Conservation (phyloP, 78 protist species). For the Bigelowiella natans region DNA sequence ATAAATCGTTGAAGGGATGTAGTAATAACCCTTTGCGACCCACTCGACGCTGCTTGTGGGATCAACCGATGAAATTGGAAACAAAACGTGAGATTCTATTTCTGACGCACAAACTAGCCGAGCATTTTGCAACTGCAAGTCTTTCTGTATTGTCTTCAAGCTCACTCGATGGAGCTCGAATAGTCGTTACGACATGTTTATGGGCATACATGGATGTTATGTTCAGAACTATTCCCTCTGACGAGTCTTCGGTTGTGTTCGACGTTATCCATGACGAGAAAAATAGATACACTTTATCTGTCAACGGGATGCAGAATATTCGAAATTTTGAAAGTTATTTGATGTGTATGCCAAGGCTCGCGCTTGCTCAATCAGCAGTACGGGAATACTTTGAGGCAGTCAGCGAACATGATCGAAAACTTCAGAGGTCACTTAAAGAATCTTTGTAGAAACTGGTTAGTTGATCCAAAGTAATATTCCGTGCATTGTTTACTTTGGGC, state of each 20-base stretch:
- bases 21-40: neutral
- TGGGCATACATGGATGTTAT: too few species aligned
- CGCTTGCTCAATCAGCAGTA: neutral
- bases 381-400: too few species aligned
- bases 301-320: constrained; percentile 12
- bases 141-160: neutral
- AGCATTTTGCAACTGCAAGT: constrained; percentile 3
- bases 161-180: constrained; percentile 14
- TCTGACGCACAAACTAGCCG: neutral
- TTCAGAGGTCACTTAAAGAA: too few species aligned
- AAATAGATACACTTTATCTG: constrained; percentile 21
- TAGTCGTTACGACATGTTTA: neutral
- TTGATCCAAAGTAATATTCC: too few species aligned
- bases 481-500: too few species aligned
- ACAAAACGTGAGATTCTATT: neutral
- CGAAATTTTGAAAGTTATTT: too few species aligned
- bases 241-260: too few species aligned
- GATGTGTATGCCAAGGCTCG: too few species aligned
- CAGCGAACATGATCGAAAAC: too few species aligned
- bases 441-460: too few species aligned
- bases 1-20: too few species aligned
- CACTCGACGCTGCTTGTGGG: neutral
- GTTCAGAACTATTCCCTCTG: too few species aligned
- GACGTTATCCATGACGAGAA: constrained; percentile 38
- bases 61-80: neutral